Percentiles rank a stretch among this genome's conserved stretches.
Conservation (phyloP, 2,329 filamentous ascomycete species). For the Fusarium phyllophilum region DNA sequence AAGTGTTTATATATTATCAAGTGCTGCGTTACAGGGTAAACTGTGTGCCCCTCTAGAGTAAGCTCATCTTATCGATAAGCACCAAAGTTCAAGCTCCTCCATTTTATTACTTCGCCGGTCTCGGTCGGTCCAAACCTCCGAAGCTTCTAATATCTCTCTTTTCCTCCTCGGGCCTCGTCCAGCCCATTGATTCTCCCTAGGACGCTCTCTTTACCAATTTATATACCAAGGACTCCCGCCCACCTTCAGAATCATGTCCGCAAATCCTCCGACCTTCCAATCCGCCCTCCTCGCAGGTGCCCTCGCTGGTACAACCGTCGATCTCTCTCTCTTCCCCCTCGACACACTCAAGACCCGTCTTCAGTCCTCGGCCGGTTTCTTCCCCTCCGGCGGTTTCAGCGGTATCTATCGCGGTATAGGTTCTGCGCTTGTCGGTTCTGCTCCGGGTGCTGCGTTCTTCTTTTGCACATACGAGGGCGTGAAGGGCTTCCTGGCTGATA, state of each 20-base stretch:
- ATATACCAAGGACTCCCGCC: background rate
- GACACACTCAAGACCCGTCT: constrained; percentile 99
- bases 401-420: constrained; percentile 95
- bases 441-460: constrained; percentile 94
- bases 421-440: constrained; percentile 87
- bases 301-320: constrained; percentile 93
- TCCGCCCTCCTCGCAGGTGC: constrained; percentile 81
- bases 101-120: constrained; percentile 39
- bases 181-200: background rate
- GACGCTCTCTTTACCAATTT: background rate
- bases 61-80: constrained; percentile 42
- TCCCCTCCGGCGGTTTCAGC: constrained; percentile 84
- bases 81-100: constrained; percentile 14
- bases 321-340: constrained; percentile 96
- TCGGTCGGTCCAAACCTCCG: constrained; percentile 37
- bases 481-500: constrained; percentile 64
- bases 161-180: constrained; percentile 8
- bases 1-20: background rate
- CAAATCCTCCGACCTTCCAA: constrained; percentile 59
- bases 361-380: constrained; percentile 82
- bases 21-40: constrained; percentile 27
- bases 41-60: background rate
- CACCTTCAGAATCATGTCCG: constrained; percentile 6
- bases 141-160: constrained; percentile 18
- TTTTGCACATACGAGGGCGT: constrained; percentile 92